These are phyloP conservation scores for Bolboschoenus planiculmis DNA, from an alignment of 176 grass and related monocot genomes.

Conservation along the genomic window DNA sequence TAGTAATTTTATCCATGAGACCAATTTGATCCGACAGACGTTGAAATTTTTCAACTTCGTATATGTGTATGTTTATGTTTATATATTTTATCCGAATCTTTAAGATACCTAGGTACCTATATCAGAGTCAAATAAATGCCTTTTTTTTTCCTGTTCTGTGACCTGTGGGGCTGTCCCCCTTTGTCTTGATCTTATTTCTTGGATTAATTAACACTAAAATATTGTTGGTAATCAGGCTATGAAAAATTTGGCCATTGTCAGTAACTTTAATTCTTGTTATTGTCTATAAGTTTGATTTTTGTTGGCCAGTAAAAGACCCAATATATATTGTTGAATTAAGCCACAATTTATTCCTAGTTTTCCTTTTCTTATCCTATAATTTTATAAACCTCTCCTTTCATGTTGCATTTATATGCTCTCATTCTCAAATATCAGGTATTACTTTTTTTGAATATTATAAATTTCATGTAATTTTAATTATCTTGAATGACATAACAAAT, in stretches of 20 bases:
- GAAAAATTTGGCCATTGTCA: background rate
- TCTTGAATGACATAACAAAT: too few relatives aligned
- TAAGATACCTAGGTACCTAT: background rate
- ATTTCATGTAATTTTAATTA: too few relatives aligned
- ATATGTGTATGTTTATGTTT: background rate
- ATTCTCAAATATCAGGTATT: too few relatives aligned
- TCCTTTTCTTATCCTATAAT: background rate
- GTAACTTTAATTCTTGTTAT: background rate
- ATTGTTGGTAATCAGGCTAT: background rate
- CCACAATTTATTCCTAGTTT: background rate
- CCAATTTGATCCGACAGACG: too few relatives aligned
- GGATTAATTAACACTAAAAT: background rate
- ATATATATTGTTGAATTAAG: background rate
- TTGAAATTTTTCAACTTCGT: too few relatives aligned
- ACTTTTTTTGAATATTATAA: too few relatives aligned
- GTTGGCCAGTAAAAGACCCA: too few relatives aligned
- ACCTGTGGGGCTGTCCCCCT: background rate
- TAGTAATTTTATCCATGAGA: too few relatives aligned
- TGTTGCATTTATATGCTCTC: too few relatives aligned
- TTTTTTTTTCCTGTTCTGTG: slow-evolving; percentile 11
- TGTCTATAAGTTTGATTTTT: too few relatives aligned
- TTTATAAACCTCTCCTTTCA: background rate
- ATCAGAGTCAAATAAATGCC: background rate
- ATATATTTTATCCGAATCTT: slow-evolving; percentile 40
- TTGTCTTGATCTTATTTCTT: background rate